Evolutionary conservation across 148 eudicot genomes (phyloP).

Genomic region (Beta vulgaris): DNA sequence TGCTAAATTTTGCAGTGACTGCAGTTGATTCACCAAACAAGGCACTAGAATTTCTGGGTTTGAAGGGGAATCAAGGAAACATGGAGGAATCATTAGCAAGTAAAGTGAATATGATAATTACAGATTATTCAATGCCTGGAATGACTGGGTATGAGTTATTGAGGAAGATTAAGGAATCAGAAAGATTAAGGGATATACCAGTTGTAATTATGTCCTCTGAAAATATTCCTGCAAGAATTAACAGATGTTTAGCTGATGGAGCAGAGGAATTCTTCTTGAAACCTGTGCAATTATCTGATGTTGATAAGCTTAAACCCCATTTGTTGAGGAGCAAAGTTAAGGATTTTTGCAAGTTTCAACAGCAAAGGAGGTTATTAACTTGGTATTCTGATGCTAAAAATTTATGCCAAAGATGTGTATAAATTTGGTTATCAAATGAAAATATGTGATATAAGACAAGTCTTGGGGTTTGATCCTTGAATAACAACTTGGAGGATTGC

Average conservation of each 20-base stretch:
- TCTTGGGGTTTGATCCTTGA: too few relatives aligned
- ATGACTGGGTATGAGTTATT: conserved; percentile 41
- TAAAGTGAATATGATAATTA: conserved; percentile 39
- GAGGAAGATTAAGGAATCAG: conserved; percentile 40
- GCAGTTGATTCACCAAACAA: conserved; percentile 38
- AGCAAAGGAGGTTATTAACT: conserved; percentile 28
- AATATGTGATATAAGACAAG: too few relatives aligned
- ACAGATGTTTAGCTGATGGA: conserved; percentile 62
- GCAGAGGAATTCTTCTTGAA: conserved; percentile 70
- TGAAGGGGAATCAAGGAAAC: conserved; percentile 12
- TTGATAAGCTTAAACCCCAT: conserved; percentile 59
- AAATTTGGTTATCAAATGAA: not conserved
- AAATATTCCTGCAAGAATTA: conserved; percentile 65
- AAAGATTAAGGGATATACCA: conserved; percentile 49
- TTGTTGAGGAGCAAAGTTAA: conserved; percentile 34
- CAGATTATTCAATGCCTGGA: conserved; percentile 42
- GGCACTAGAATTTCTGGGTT: conserved; percentile 31
- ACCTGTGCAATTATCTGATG: conserved; percentile 64
- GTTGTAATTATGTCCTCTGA: conserved; percentile 82
- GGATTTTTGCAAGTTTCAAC: conserved; percentile 34
- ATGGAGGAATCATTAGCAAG: conserved; percentile 10
- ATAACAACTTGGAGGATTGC: too few relatives aligned
- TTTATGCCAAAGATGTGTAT: conserved; percentile 27
- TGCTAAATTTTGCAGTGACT: conserved; percentile 26
- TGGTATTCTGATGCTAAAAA: conserved; percentile 22